Conservation (phyloP, 225 moss, liverwort and hornwort genomes). For the Polytrichum formosum region DNA sequence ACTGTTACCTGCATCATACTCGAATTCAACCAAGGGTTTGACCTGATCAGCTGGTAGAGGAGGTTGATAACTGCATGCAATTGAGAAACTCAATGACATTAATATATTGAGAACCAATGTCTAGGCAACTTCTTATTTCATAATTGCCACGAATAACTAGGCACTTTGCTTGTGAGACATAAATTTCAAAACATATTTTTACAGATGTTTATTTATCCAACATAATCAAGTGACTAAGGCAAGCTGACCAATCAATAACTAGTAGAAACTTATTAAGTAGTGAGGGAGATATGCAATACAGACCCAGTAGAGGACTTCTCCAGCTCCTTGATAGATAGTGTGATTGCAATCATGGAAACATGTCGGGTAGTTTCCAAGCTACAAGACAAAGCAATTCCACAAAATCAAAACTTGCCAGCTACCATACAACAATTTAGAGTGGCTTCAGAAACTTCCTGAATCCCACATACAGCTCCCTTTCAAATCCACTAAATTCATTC, state of each 20-base stretch:
- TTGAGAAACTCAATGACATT: too few relatives aligned
- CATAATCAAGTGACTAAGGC: background rate
- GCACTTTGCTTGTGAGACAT: background rate
- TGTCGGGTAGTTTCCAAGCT: constrained; percentile 72
- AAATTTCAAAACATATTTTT: background rate
- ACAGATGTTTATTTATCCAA: background rate
- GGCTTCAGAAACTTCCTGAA: too few relatives aligned
- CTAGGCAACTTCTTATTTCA: too few relatives aligned
- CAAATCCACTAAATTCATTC: too few relatives aligned
- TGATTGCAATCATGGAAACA: constrained; percentile 69
- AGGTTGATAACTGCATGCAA: constrained; percentile 84
- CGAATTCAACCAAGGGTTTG: constrained; percentile 92
- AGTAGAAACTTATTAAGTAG: background rate
- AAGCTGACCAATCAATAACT: background rate
- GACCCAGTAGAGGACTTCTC: constrained; percentile 68
- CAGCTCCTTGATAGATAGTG: constrained; percentile 62
- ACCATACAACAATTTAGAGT: too few relatives aligned
- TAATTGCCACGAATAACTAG: too few relatives aligned
- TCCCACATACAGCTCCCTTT: too few relatives aligned
- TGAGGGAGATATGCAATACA: background rate
- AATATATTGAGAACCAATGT: too few relatives aligned
- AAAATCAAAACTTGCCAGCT: too few relatives aligned
- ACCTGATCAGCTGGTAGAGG: constrained; percentile 98
- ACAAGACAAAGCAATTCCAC: constrained; percentile 6
- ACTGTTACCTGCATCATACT: constrained; percentile 79